phyloP scores from a whole-genome alignment of 2,329 filamentous ascomycete species.

The Penicillium sp. region DNA sequence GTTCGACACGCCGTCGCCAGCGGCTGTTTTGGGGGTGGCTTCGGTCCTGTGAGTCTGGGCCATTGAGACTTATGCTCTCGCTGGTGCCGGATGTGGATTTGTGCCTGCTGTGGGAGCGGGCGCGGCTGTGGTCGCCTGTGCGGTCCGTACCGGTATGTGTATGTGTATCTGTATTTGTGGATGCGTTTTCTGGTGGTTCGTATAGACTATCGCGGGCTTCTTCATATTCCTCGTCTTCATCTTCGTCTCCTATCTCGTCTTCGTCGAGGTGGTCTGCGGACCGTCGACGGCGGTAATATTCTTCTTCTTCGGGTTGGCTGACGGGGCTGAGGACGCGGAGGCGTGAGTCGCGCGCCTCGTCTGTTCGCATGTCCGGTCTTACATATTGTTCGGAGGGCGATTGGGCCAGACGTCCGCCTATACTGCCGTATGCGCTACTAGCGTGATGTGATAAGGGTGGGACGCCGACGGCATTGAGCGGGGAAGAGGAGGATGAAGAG shows the following conservation, averaged over 20 bases:
- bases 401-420: constrained; percentile 41
- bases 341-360: constrained; percentile 50
- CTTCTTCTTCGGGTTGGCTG: constrained; percentile 73
- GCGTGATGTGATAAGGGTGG: constrained; percentile 38
- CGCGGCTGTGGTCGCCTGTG: constrained; percentile 27
- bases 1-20: constrained; percentile 83
- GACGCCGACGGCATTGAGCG: constrained; percentile 36
- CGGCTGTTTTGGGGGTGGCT: constrained; percentile 74
- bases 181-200: constrained; percentile 45
- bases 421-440: constrained; percentile 39
- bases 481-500: constrained; percentile 57
- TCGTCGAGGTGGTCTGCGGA: constrained; percentile 36
- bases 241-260: constrained; percentile 35
- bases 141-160: constrained; percentile 30
- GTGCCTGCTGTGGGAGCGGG: constrained; percentile 36
- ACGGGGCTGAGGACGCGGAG: constrained; percentile 80
- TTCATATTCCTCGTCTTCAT: constrained; percentile 45
- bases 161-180: constrained; percentile 32
- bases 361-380: constrained; percentile 33
- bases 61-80: constrained; percentile 47
- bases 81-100: constrained; percentile 18
- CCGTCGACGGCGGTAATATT: constrained; percentile 48
- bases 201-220: constrained; percentile 42
- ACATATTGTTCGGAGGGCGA: constrained; percentile 39
- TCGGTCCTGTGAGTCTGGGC: constrained; percentile 79